These are phyloP conservation scores for Botrytis tulipae DNA, from an alignment of 2,329 filamentous ascomycete genomes.

Conservation along the genomic window DNA sequence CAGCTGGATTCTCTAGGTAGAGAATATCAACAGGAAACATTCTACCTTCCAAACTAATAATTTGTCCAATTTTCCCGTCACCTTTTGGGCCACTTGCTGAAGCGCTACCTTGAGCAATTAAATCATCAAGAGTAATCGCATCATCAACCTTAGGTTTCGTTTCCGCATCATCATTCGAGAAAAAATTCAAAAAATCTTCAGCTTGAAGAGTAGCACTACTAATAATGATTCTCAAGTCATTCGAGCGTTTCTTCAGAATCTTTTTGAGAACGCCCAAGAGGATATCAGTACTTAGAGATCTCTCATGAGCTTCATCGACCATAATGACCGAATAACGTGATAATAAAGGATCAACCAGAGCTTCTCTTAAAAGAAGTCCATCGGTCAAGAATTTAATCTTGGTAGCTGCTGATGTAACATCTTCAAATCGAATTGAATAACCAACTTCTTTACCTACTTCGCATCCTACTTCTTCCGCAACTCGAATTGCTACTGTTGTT, in stretches of 20 bases:
- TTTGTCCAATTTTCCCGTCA: conserved; percentile 51
- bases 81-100: conserved; percentile 29
- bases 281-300: conserved; percentile 89
- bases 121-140: conserved; percentile 42
- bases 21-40: conserved; percentile 87
- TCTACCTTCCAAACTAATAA: conserved; percentile 83
- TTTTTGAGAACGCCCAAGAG: conserved; percentile 89
- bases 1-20: conserved; percentile 72
- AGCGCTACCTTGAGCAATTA: conserved; percentile 32
- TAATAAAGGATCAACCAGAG: conserved; percentile 85
- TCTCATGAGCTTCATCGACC: conserved; percentile 95
- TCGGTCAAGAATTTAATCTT: conserved; percentile 95
- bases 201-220: conserved; percentile 93
- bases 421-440: conserved; percentile 90
- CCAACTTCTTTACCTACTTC: conserved; percentile 87
- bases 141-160: conserved; percentile 36
- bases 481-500: conserved; percentile 82
- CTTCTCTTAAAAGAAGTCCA: conserved; percentile 85
- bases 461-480: conserved; percentile 85
- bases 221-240: conserved; percentile 80
- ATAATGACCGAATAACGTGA: conserved; percentile 94
- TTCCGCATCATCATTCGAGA: conserved; percentile 47
- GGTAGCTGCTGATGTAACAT: conserved; percentile 81
- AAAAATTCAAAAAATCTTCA: conserved; percentile 80
- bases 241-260: conserved; percentile 70